Evolutionary conservation across 208 protist species (phyloP), one percentile per base, ranked within the genome.

Genomic region (Acanthamoeba quina): DNA sequence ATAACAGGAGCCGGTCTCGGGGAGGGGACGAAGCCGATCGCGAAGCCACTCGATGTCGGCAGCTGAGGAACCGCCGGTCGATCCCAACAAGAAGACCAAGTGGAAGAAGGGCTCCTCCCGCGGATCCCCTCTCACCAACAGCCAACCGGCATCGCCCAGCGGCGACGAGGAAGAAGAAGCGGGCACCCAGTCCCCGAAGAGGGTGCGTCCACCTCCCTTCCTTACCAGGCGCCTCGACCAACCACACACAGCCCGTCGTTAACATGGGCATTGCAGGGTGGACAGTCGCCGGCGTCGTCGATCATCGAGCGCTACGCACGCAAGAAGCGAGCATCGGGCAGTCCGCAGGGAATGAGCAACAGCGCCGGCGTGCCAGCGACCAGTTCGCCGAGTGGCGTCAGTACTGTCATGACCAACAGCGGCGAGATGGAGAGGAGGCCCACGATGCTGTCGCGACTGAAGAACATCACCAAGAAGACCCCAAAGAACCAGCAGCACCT

Each of bases 41-140:
- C 56, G 85, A n/a, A 91, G 85, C 60, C 85, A 91, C 60, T 91
- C 85, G 26, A 91, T 91, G 85, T 76, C 85, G 44, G 85, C 56
- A 4, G 85, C 85, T 31, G 85, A 91, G 24, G 62, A 91, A 17
- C 29, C 44, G 17, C 78, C 78, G 21, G 2, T 9, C 24, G 54
- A 56, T n/a, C 5, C 24, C 24, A 70, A 60, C 19, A 91, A 91
- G 60, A 74, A 74, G 60, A 19, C 24, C 52, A 90, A 34, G 83
- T 64, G 58, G 58, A 64, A 64, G 58, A 64, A 64, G 58, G 58
- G 64, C 64, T 15, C 26, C 64, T 15, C 26, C 29, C 64, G 64
- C 6, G 3, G 85, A 37, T 91, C 85, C 15, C 85, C 85, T 0
- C 85, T 91, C 11, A 62, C 78, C 29, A 31, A 86, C 78, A 86